Evolutionary conservation across 345 rosid genomes (phyloP).

Genomic region (Gossypium longicalyx): DNA sequence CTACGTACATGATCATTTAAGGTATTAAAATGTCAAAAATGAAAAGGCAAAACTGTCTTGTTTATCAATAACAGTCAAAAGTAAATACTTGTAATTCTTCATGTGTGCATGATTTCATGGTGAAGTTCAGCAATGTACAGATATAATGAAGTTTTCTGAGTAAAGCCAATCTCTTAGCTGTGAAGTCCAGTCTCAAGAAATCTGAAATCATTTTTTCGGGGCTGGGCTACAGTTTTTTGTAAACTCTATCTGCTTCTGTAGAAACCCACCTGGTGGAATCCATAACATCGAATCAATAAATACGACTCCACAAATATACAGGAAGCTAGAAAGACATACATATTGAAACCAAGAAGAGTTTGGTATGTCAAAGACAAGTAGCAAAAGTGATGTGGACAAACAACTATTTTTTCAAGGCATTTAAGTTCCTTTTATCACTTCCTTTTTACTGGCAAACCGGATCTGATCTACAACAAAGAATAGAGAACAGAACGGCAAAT

Average conservation of each 20-base stretch:
- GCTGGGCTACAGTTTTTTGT: constrained; percentile 25
- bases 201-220: constrained; percentile 30
- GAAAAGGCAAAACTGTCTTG: background rate
- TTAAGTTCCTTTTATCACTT: background rate
- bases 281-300: background rate
- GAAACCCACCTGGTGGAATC: constrained; percentile 38
- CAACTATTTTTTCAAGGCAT: background rate
- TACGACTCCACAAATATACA: background rate
- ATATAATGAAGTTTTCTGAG: background rate
- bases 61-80: background rate
- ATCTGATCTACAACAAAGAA: background rate
- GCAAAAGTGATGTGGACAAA: background rate
- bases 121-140: background rate
- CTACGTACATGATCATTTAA: background rate
- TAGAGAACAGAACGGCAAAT: background rate
- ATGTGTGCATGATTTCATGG: background rate
- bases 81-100: background rate
- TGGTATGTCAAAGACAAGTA: background rate
- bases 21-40: background rate
- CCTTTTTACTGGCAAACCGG: background rate
- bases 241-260: constrained; percentile 32
- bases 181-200: background rate
- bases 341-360: background rate
- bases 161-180: background rate
- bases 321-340: background rate